Conservation (phyloP, 2,329 filamentous ascomycete species). For the Aspergillus carbonarius region DNA sequence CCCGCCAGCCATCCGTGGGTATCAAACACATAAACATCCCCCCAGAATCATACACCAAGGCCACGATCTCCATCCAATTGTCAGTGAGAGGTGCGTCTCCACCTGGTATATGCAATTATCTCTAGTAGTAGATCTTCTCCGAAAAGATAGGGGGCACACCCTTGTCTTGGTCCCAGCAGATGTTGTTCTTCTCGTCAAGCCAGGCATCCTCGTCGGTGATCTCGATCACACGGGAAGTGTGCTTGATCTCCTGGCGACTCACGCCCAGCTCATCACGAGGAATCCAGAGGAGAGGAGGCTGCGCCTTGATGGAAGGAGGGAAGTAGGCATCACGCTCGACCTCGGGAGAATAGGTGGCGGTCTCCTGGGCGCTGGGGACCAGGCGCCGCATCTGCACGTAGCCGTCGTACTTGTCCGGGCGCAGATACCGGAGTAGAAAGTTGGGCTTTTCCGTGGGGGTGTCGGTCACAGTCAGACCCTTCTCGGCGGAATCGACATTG, state of each 20-base stretch:
- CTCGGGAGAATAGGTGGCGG: conserved; percentile 61
- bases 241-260: conserved; percentile 71
- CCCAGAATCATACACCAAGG: neutral
- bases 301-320: conserved; percentile 66
- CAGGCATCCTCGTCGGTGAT: conserved; percentile 78
- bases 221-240: conserved; percentile 68
- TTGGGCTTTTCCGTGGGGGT: conserved; percentile 34
- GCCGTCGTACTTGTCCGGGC: conserved; percentile 73
- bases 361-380: conserved; percentile 59
- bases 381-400: conserved; percentile 69
- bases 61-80: neutral
- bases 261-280: conserved; percentile 73
- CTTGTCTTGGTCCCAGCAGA: conserved; percentile 58
- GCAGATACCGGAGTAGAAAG: conserved; percentile 59
- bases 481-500: conserved; percentile 38
- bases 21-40: neutral
- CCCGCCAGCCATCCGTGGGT: neutral
- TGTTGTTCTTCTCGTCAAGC: conserved; percentile 68
- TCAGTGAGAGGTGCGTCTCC: neutral
- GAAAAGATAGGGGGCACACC: conserved; percentile 60
- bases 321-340: conserved; percentile 69
- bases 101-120: neutral
- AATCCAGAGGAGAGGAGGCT: conserved; percentile 77
- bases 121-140: conserved; percentile 55
- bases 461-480: conserved; percentile 28